Base-by-base conservation (phyloP, 2,329 filamentous ascomycete species). In the Colletotrichum cuscutae region DNA sequence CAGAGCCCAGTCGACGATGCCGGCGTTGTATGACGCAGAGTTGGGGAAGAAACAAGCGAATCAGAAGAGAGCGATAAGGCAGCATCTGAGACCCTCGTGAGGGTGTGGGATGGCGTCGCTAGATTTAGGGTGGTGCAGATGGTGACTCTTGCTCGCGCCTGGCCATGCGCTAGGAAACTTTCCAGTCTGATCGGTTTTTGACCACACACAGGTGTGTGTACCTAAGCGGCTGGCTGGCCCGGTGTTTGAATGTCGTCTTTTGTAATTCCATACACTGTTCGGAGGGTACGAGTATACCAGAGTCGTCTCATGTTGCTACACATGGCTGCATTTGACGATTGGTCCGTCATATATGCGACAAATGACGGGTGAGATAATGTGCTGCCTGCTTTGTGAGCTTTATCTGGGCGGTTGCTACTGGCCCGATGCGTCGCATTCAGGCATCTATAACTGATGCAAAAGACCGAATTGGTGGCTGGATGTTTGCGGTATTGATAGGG, bases 31-130 rank as follows among this genome's bases (percentile, higher is more conserved):
- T 73, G 71, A 73, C 71, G 71, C 71, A 65, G 54, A 32, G 35
- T 37, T 61, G 66, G 60, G 56, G 71, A 49, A 65, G 37, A 49
- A 32, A 9, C 19, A 5, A 56, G 19, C 71, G 66, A 73, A 73
- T 73, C 66, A 73, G 28, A 59, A 52, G 5, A 13, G 32, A 28
- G 66, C 71, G 71, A 73, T 73, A 73, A 73, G 71, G n/a, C 37
- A 32, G 6, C 32, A 30, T 71, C 30, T 64, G 66, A 73, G 71
- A 72, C 66, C 24, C 28, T n/a, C 52, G 42, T 49, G 28, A 57
- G 35, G 60, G 49, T 71, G 71, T 65, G 60, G 58, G 56, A 72
- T 54, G 70, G 70, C 66, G 60, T 57, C 30, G 60, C 61, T 73
- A 28, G 49, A 62, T 65, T 58, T 49, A 35, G 60, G 60, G 28